phyloP scores from a whole-genome alignment of 805 yeast genomes.

The Groenewaldozyma salmanticensis region DNA sequence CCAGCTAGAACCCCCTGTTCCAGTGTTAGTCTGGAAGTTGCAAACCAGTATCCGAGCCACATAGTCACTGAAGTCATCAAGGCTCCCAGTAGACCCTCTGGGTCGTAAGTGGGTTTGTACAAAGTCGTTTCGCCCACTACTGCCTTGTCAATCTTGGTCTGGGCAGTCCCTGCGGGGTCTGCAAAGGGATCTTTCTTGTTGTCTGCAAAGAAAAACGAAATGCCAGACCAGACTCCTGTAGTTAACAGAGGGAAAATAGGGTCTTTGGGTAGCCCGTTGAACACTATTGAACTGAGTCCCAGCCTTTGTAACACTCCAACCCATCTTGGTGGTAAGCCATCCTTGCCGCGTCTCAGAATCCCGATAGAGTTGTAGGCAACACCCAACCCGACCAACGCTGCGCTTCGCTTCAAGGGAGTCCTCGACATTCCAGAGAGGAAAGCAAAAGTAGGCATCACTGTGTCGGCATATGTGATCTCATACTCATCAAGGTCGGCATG shows the following conservation, averaged over 20 bases:
- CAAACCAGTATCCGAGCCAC: conserved; percentile 30
- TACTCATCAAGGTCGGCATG: conserved; percentile 20
- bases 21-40: conserved; percentile 14
- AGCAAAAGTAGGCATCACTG: conserved; percentile 24
- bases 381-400: conserved; percentile 22
- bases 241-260: conserved; percentile 17
- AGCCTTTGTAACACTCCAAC: conserved; percentile 25
- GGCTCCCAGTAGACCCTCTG: conserved; percentile 31
- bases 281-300: conserved; percentile 20
- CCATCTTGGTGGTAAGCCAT: conserved; percentile 13
- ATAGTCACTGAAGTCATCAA: conserved; percentile 28
- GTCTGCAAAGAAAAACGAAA: conserved; percentile 20
- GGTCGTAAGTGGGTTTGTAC: conserved; percentile 26
- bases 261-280: conserved; percentile 9
- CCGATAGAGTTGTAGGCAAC: conserved; percentile 19
- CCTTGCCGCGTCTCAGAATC: conserved; percentile 5
- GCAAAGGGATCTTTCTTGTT: conserved; percentile 22
- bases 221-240: conserved; percentile 22
- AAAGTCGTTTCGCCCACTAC: conserved; percentile 16
- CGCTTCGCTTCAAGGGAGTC: conserved; percentile 12
- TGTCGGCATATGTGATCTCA: conserved; percentile 22
- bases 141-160: conserved; percentile 23
- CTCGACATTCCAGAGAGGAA: conserved; percentile 23
- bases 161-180: conserved; percentile 23
- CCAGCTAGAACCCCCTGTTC: conserved; percentile 21